phyloP scores from a whole-genome alignment of 2,329 filamentous ascomycete species.

The Diaporthe citriasiana region DNA sequence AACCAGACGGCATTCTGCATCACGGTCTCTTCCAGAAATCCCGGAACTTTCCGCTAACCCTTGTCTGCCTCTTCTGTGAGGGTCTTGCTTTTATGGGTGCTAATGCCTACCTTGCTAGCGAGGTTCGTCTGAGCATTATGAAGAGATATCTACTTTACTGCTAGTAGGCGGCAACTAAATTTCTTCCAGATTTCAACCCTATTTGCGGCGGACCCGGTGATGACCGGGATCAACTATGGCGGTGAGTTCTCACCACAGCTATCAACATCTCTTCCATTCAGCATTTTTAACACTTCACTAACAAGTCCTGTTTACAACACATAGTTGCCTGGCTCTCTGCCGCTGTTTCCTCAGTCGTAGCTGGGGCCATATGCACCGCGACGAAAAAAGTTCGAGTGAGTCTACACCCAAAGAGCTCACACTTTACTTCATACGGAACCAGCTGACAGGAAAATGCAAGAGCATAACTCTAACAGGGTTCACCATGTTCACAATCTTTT shows the following conservation, averaged over 20 bases:
- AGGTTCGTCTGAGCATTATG: not conserved
- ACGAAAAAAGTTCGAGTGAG: slow-evolving; percentile 20
- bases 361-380: slow-evolving; percentile 12
- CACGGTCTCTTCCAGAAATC: slow-evolving; percentile 17
- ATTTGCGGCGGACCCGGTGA: slow-evolving; percentile 10
- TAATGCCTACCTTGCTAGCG: slow-evolving; percentile 9
- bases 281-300: not conserved
- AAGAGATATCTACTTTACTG: too few relatives aligned
- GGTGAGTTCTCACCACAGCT: not conserved
- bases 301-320: not conserved
- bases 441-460: not conserved
- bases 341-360: not conserved
- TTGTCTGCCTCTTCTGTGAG: slow-evolving; percentile 16
- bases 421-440: not conserved
- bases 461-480: slow-evolving; percentile 8
- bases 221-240: slow-evolving; percentile 10
- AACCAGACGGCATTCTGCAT: not conserved
- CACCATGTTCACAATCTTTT: slow-evolving; percentile 12
- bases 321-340: slow-evolving; percentile 9
- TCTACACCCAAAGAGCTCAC: not conserved
- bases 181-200: not conserved
- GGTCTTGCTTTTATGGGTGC: slow-evolving; percentile 15
- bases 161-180: not conserved
- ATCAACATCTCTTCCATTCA: not conserved
- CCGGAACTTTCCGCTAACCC: not conserved